These are phyloP conservation scores for Withania somnifera DNA, from an alignment of 305 asterid species.

Conservation along the genomic window DNA sequence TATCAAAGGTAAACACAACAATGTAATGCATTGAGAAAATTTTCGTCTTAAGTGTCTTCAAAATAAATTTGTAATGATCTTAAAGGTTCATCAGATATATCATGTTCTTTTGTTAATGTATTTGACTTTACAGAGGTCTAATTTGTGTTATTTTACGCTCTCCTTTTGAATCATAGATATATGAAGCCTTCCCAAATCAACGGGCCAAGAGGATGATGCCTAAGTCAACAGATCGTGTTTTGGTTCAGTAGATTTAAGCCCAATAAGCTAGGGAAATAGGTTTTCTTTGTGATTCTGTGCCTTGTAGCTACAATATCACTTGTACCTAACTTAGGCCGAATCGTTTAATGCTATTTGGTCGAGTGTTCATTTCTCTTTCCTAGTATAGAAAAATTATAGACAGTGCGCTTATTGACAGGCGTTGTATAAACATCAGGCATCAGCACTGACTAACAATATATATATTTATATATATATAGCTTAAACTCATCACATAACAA, in stretches of 20 bases:
- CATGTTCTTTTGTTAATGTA: neutral
- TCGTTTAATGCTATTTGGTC: neutral
- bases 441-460: too few species aligned
- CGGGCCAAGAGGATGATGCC: neutral
- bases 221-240: neutral
- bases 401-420: too few species aligned
- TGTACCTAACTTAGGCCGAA: neutral
- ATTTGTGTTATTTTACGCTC: neutral
- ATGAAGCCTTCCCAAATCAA: neutral
- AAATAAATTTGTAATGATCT: neutral
- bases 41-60: neutral
- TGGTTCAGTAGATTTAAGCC: neutral
- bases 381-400: too few species aligned
- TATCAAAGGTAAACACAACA: conserved; percentile 47
- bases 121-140: neutral
- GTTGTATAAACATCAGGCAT: too few species aligned
- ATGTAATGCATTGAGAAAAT: neutral
- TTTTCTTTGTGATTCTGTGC: neutral
- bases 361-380: too few species aligned
- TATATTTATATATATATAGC: too few species aligned
- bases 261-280: neutral
- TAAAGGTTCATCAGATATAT: neutral
- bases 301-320: too few species aligned
- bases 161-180: too few species aligned
- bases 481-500: too few species aligned